A percentile compares a stretch with the other conserved stretches of the same genome.
Conservation (phyloP, 768 basidiomycete genomes). For the Infundibulicybe gibba region DNA sequence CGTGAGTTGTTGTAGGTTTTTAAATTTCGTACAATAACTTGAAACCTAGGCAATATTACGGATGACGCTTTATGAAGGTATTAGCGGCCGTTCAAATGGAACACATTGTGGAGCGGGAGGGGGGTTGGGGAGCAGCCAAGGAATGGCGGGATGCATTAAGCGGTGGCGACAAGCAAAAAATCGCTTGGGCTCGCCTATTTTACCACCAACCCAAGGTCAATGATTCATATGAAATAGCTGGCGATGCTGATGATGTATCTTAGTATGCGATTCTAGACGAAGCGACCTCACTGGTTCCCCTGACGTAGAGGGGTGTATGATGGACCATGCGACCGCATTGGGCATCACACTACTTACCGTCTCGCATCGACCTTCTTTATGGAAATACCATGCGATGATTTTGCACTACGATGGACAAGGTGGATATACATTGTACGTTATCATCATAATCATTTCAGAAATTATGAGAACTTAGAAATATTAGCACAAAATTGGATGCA, state of each 20-base stretch:
- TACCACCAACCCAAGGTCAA: conserved; percentile 89
- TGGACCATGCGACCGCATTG: conserved; percentile 83
- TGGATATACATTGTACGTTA: conserved; percentile 92
- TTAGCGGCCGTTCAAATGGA: conserved; percentile 83
- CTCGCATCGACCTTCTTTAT: conserved; percentile 90
- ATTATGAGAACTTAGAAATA: conserved; percentile 1
- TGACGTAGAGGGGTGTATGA: conserved; percentile 92
- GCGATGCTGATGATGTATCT: background rate
- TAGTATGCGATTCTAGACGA: conserved; percentile 97
- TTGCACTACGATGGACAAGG: conserved; percentile 93
- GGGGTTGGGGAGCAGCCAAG: conserved; percentile 88
- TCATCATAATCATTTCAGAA: background rate
- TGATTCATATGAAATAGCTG: background rate
- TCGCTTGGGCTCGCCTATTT: conserved; percentile 95
- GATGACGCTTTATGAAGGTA: conserved; percentile 70
- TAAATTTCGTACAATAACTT: background rate
- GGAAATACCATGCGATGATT: conserved; percentile 89
- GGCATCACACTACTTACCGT: conserved; percentile 94
- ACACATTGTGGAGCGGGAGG: conserved; percentile 85
- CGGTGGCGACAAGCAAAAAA: conserved; percentile 95
- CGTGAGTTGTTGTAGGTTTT: conserved; percentile 42
- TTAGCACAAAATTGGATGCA: conserved; percentile 83
- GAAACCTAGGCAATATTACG: conserved; percentile 53
- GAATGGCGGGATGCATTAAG: conserved; percentile 95
- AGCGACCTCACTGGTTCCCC: conserved; percentile 93